A percentile compares a stretch with the other conserved stretches of the same genome.
phyloP scores from a whole-genome alignment of 2,329 filamentous ascomycete species.

The Botrytis squamosa region DNA sequence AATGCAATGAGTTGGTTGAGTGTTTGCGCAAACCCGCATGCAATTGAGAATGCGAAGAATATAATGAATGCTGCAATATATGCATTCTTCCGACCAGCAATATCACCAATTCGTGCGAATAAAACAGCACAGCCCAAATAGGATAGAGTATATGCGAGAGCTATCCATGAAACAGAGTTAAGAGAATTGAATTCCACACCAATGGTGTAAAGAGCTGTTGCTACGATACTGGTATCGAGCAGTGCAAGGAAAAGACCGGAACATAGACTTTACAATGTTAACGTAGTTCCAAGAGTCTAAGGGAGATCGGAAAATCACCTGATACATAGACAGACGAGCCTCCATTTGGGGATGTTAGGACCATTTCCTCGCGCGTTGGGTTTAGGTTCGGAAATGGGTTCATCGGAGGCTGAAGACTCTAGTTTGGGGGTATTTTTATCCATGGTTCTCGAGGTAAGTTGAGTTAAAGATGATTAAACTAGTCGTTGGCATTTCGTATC shows the following conservation, averaged over 20 bases:
- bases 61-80: constrained; percentile 45
- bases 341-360: not conserved
- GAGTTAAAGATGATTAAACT: not conserved
- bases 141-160: constrained; percentile 50
- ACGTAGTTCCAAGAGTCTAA: not conserved
- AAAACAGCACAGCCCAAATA: constrained; percentile 51
- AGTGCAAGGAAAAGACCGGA: constrained; percentile 58
- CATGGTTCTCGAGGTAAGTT: not conserved
- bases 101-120: constrained; percentile 49
- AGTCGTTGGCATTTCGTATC: not conserved
- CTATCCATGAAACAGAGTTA: constrained; percentile 52
- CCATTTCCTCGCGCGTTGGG: not conserved
- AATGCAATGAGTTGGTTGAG: constrained; percentile 44
- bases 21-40: constrained; percentile 49
- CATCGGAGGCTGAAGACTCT: not conserved
- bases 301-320: not conserved
- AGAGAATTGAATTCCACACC: constrained; percentile 50
- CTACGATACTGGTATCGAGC: constrained; percentile 60
- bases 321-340: not conserved
- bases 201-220: constrained; percentile 57
- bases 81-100: constrained; percentile 21
- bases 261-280: constrained; percentile 43
- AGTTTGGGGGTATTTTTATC: not conserved
- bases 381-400: not conserved
- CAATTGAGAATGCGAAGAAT: constrained; percentile 57